These are phyloP conservation scores for Rhizopogon rudus DNA, from an alignment of 768 basidiomycete genomes.

Conservation along the genomic window DNA sequence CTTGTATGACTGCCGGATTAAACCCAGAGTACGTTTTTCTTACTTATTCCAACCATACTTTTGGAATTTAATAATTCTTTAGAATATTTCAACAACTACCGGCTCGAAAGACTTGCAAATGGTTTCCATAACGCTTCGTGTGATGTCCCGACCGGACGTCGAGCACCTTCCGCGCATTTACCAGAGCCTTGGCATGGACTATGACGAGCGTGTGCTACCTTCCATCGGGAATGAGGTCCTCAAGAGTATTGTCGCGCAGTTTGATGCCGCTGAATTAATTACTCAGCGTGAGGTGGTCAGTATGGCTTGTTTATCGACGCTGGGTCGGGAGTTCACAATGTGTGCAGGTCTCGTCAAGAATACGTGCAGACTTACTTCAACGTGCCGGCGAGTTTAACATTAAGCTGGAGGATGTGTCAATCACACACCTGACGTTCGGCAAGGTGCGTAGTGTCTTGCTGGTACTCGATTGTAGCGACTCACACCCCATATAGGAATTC, in stretches of 20 bases:
- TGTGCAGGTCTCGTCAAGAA: constrained; percentile 81
- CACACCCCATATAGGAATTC: constrained; percentile 61
- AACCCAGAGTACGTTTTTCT: constrained; percentile 68
- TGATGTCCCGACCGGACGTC: constrained; percentile 90
- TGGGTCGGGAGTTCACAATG: neutral
- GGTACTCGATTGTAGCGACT: neutral
- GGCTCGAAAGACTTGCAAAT: constrained; percentile 99
- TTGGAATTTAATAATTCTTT: constrained; percentile 3
- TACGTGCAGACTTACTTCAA: constrained; percentile 86
- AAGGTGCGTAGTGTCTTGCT: constrained; percentile 43
- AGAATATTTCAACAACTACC: constrained; percentile 99
- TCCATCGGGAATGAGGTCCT: constrained; percentile 98
- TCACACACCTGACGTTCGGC: constrained; percentile 87
- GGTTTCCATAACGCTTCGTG: constrained; percentile 95
- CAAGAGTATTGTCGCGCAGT: constrained; percentile 97
- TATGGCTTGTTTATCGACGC: constrained; percentile 8
- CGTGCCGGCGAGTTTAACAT: constrained; percentile 97
- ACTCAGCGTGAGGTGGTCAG: constrained; percentile 95
- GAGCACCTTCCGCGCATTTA: constrained; percentile 89
- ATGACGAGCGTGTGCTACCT: constrained; percentile 95
- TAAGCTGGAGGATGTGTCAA: constrained; percentile 93
- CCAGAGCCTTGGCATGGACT: constrained; percentile 91
- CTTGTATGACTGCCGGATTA: constrained; percentile 95
- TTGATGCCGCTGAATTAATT: constrained; percentile 94
- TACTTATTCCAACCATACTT: neutral